Conservation (phyloP, 257 asterid species). For the Cruciata laevipes region DNA sequence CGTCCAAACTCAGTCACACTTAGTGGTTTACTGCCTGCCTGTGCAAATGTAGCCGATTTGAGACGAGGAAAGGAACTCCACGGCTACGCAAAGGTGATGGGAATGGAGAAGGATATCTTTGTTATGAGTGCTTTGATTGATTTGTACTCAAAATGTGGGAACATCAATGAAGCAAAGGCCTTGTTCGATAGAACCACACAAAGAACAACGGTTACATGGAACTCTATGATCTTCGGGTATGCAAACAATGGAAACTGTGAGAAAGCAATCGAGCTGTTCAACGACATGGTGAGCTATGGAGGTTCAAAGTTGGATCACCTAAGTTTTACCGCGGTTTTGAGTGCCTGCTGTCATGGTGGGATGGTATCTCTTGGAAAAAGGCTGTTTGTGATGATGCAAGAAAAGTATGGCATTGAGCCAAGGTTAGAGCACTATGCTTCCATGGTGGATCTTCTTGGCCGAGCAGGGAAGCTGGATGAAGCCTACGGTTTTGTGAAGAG, state of each 20-base stretch:
- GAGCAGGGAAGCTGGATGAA: conserved; percentile 49
- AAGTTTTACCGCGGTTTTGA: conserved; percentile 64
- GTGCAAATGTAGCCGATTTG: conserved; percentile 44
- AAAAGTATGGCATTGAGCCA: conserved; percentile 38
- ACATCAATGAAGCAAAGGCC: conserved; percentile 33
- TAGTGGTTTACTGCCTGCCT: conserved; percentile 57
- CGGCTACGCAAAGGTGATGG: conserved; percentile 41
- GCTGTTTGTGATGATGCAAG: conserved; percentile 47
- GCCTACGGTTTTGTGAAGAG: conserved; percentile 43
- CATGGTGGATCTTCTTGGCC: conserved; percentile 62
- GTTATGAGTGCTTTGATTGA: conserved; percentile 56
- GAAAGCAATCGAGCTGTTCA: conserved; percentile 47
- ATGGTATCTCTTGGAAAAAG: conserved; percentile 47
- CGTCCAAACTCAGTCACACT: conserved; percentile 46
- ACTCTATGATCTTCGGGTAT: conserved; percentile 69
- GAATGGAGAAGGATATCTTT: conserved; percentile 43
- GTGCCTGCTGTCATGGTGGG: conserved; percentile 61
- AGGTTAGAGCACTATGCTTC: conserved; percentile 78
- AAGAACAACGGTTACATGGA: conserved; percentile 56
- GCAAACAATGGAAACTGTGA: conserved; percentile 59
- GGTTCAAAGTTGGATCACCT: conserved; percentile 44
- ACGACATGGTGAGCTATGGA: conserved; percentile 38
- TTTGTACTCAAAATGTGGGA: conserved; percentile 76
- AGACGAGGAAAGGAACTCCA: conserved; percentile 61
- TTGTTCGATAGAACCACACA: conserved; percentile 35